A percentile compares a stretch with the other conserved stretches of the same genome.
Evolutionary conservation across 2,329 filamentous ascomycete genomes (phyloP).

Genomic region (Coleophoma cylindrospora): DNA sequence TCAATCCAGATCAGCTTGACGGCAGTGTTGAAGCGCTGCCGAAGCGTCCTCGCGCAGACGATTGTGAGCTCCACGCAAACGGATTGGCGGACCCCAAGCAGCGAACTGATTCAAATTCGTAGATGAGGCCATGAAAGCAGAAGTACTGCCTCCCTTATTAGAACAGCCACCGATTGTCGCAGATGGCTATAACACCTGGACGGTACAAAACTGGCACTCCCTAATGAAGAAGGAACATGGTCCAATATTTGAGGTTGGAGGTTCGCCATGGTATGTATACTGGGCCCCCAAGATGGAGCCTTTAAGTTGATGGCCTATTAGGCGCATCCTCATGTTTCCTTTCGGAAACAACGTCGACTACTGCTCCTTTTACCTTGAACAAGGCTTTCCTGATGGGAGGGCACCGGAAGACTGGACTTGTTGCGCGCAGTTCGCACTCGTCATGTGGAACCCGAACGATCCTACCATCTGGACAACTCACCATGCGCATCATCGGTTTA

Average conservation of each 20-base stretch:
- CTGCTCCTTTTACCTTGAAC: conserved; percentile 93
- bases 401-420: conserved; percentile 93
- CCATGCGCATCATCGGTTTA: conserved; percentile 91
- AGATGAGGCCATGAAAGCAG: conserved; percentile 83
- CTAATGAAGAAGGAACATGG: conserved; percentile 80
- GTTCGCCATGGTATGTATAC: conserved; percentile 71
- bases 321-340: conserved; percentile 93
- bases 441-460: conserved; percentile 91
- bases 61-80: conserved; percentile 25
- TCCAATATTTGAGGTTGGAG: conserved; percentile 80
- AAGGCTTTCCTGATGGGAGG: conserved; percentile 72
- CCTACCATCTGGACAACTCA: conserved; percentile 79
- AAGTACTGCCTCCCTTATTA: conserved; percentile 65
- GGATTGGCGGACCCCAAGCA: not conserved
- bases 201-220: conserved; percentile 76
- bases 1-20: conserved; percentile 28
- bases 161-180: conserved; percentile 77
- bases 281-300: no score
- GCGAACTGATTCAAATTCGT: conserved; percentile 12
- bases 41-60: conserved; percentile 27
- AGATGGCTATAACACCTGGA: conserved; percentile 78
- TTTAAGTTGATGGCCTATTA: conserved; percentile 29
- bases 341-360: conserved; percentile 92
- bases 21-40: conserved; percentile 15
- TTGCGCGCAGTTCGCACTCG: conserved; percentile 91